These are phyloP conservation scores for Ensete glaucum DNA, from an alignment of 176 grass and related monocot species.

Conservation along the genomic window DNA sequence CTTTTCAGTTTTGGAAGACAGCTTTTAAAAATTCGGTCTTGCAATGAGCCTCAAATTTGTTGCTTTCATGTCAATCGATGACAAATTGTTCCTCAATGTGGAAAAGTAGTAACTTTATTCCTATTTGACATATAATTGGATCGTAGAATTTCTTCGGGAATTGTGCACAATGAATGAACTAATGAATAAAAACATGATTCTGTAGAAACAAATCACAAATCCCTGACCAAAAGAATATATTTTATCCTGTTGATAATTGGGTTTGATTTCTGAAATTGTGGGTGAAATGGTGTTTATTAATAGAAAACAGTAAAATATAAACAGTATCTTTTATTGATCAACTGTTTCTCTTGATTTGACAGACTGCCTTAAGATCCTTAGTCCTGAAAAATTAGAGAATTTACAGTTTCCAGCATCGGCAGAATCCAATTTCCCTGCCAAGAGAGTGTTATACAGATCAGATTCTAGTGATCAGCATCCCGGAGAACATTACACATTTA, in stretches of 20 bases:
- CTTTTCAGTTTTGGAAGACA: not conserved
- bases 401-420: slow-evolving; percentile 46
- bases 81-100: not conserved
- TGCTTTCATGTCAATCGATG: too few species aligned
- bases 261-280: too few species aligned
- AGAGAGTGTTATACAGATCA: slow-evolving; percentile 50
- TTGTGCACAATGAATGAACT: too few species aligned
- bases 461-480: slow-evolving; percentile 22
- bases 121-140: not conserved
- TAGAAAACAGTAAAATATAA: not conserved
- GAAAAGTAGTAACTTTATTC: not conserved
- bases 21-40: not conserved
- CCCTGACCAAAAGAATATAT: too few species aligned
- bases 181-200: too few species aligned
- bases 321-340: slow-evolving; percentile 13
- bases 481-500: slow-evolving; percentile 22
- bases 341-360: slow-evolving; percentile 32
- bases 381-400: slow-evolving; percentile 39
- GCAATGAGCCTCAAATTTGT: not conserved
- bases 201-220: too few species aligned
- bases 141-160: not conserved
- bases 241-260: not conserved
- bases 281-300: slow-evolving; percentile 4
- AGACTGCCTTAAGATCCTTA: slow-evolving; percentile 70
- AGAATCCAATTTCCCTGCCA: slow-evolving; percentile 25